Evolutionary conservation across 345 rosid genomes (phyloP).

Genomic region (Pugionium dolabratum): DNA sequence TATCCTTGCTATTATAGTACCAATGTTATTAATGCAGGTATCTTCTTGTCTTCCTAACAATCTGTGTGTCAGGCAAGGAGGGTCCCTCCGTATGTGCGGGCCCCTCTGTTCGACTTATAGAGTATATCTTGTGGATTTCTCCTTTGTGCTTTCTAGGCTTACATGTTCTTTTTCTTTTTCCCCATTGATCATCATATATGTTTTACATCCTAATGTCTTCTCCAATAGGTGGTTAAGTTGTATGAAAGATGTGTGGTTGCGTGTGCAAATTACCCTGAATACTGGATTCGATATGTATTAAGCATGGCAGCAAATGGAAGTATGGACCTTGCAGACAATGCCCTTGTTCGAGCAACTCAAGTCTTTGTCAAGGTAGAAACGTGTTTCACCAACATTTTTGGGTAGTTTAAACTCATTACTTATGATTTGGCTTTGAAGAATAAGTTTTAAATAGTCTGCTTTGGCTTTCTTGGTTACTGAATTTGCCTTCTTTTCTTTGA

Average conservation of each 20-base stretch:
- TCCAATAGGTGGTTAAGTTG: conserved; percentile 77
- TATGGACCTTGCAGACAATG: conserved; percentile 85
- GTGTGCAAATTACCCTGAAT: conserved; percentile 92
- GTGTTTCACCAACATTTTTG: conserved; percentile 4
- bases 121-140: conserved; percentile 87
- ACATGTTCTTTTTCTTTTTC: conserved; percentile 25
- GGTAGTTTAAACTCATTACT: neutral
- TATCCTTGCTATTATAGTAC: conserved; percentile 68
- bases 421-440: neutral
- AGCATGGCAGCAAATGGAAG: conserved; percentile 81
- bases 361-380: conserved; percentile 88
- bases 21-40: conserved; percentile 98
- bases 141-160: conserved; percentile 58
- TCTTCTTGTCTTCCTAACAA: conserved; percentile 98
- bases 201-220: conserved; percentile 30
- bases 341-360: conserved; percentile 89
- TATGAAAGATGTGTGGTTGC: conserved; percentile 96
- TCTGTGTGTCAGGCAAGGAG: conserved; percentile 95
- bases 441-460: neutral
- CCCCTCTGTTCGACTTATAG: conserved; percentile 75
- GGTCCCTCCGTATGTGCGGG: conserved; percentile 93
- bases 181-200: conserved; percentile 1
- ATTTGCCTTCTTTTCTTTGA: conserved; percentile 22
- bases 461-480: conserved; percentile 18
- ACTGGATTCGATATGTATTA: conserved; percentile 85